Evolutionary conservation across 495 filamentous ascomycete genomes (phyloP), one percentile per base, ranked within the genome.

Genomic region (Neurospora sp.): DNA sequence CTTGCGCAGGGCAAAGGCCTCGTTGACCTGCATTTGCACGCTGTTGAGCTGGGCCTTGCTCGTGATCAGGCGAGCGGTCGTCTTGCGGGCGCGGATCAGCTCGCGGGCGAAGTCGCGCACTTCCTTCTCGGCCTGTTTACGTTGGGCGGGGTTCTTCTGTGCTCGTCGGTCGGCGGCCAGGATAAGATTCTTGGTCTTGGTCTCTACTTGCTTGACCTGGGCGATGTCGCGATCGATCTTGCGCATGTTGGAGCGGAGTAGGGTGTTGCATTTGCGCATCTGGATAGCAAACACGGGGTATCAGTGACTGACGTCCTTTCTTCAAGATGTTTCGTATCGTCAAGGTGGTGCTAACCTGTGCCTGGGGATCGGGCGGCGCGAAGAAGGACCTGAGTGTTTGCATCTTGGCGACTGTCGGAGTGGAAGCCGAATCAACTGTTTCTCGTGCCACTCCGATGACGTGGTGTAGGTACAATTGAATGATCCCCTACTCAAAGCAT

Each of bases 21-120:
- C 95, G 78, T 92, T 93, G 75, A 99, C 96, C 82, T 98, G 96
- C 96, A 98, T 97, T 77, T 94, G 90, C 72, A 99, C 96, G 79
- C 91, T 94, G 82, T 92, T 90, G 21, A 99, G 88, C 83, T 98
- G 96, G 7, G 96, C 96, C 78, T 94, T 94, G 74, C 89, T 91
- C 2, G 96, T 98, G 40, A 88, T 84, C 24, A 99, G 85, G 24
- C 96, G 90, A 31, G 85, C 81, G 11, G 85, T 86, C 72, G 94
- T 90, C 76, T 91, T 92, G 69, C 96, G 92, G 74, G 92, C 89
- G 39, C 93, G 89, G 71, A 99, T 88, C 66, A 99, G 88, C 81
- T 97, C 95, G 74, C 91, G 86, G 24, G 96, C 96, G 80, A 97
- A 97, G 48, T 90, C 90, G 74, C 96, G 92, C 36, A 92, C 91